phyloP scores from a whole-genome alignment of 2,329 filamentous ascomycete species.

The Aspergillus alliaceus region DNA sequence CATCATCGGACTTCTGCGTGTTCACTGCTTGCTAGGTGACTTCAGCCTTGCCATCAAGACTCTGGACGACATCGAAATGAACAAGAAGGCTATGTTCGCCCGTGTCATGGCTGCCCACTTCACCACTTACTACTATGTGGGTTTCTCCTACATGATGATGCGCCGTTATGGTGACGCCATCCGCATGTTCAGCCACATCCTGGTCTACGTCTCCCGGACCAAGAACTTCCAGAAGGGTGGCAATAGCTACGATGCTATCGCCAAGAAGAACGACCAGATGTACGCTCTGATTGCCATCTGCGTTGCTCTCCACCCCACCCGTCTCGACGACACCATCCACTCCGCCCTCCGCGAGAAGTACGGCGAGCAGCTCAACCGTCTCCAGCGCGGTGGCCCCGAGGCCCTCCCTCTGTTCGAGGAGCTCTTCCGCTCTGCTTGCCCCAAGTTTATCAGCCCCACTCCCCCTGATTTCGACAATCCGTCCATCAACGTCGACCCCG shows the following conservation, averaged over 20 bases:
- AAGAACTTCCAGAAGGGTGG: conserved; percentile 99
- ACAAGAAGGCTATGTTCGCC: conserved; percentile 99
- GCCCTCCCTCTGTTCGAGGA: conserved; percentile 96
- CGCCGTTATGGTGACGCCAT: conserved; percentile 98
- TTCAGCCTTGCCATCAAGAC: conserved; percentile 98
- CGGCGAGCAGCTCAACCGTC: conserved; percentile 93
- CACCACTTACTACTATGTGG: conserved; percentile 99
- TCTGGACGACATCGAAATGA: conserved; percentile 98
- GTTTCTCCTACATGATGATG: conserved; percentile 99
- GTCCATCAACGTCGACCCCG: conserved; percentile 89
- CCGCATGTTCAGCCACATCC: conserved; percentile 99
- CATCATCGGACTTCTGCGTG: conserved; percentile 93
- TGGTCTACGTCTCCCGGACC: conserved; percentile 96
- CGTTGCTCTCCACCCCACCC: conserved; percentile 94
- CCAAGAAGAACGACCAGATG: conserved; percentile 99
- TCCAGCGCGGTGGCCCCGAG: conserved; percentile 94
- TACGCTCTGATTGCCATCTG: conserved; percentile 98
- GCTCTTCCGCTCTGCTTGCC: conserved; percentile 95
- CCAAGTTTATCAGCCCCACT: conserved; percentile 98
- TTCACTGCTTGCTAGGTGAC: conserved; percentile 94
- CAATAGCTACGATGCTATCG: conserved; percentile 88
- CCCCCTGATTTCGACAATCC: conserved; percentile 98
- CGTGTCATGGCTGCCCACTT: conserved; percentile 99
- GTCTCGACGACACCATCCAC: conserved; percentile 98
- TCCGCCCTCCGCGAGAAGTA: conserved; percentile 98